Evolutionary conservation across 2,329 filamentous ascomycete species (phyloP), one percentile per base, ranked within the genome.

Genomic region (Aspergillus unguis): DNA sequence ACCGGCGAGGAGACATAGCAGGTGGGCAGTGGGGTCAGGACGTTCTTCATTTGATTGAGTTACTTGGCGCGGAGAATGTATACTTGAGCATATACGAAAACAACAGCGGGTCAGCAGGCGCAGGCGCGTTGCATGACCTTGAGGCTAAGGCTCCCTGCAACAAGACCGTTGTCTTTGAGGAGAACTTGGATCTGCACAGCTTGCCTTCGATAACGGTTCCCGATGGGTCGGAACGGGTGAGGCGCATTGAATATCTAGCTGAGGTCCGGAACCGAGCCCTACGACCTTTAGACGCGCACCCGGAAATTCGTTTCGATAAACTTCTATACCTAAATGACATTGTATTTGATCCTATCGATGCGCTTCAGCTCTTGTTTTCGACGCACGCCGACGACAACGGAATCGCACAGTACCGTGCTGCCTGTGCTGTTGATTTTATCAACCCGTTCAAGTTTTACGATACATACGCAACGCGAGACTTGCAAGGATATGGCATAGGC

Each of bases 381-480:
- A 85, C 82, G 4, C 82, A 85, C 58, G 67, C 58, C 2, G 74
- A 80, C 50, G 66, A 73, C 6, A 70, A 77, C 29, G 85, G 85
- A 8, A 68, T 71, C 25, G 63, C 80, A 0, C 72, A 76, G 44
- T 91, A 90, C 63, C 80, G 85, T 8, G 84, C 86, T 3, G 86
- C 85, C 2, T 91, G 88, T 63, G 85, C 85, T 1, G 77, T 88
- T n/a, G 88, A 92, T 71, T 90, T 86, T 63, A 83, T 85, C 63
- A 83, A 84, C 57, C 83, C 86, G 0, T 84, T 89, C 70, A 85
- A 87, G 57, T 88, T 87, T 65, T 91, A 92, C 68, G 88, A 92
- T 67, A 84, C 86, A 0, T 90, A 87, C 69, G 88, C 87, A 2
- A 85, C 84, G 28, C 78, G 87, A 23, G 88, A 91, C 64, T 71